Conservation (phyloP, 768 basidiomycete genomes). For the Termitomyces sp. region DNA sequence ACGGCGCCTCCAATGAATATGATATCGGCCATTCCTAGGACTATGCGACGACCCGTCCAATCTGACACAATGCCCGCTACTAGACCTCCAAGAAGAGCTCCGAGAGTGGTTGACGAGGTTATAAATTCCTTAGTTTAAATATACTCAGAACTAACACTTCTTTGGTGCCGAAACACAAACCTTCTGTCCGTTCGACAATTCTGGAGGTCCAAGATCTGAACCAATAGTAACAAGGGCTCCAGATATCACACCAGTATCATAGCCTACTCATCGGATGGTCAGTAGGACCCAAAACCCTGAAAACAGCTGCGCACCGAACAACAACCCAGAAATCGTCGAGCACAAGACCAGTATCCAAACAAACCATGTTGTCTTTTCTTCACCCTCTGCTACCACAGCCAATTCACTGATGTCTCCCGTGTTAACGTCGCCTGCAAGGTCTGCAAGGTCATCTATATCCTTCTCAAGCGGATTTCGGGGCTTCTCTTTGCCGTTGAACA, state of each 20-base stretch:
- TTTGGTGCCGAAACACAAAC: conserved; percentile 20
- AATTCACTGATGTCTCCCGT: conserved; percentile 55
- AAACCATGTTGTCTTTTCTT: conserved; percentile 64
- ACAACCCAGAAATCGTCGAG: conserved; percentile 69
- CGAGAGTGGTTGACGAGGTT: conserved; percentile 73
- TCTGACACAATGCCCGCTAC: conserved; percentile 66
- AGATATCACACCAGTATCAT: conserved; percentile 78
- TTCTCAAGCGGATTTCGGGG: conserved; percentile 1
- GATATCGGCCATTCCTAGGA: conserved; percentile 61
- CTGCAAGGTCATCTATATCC: conserved; percentile 8
- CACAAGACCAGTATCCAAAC: conserved; percentile 73
- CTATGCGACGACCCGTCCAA: conserved; percentile 59
- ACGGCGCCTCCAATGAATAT: conserved; percentile 75
- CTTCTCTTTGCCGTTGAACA: not conserved
- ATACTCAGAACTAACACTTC: not conserved
- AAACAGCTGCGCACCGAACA: conserved; percentile 51
- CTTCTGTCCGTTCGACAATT: conserved; percentile 59
- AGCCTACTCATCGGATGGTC: conserved; percentile 36
- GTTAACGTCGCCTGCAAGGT: conserved; percentile 21
- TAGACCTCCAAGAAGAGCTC: conserved; percentile 72
- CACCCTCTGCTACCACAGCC: conserved; percentile 56
- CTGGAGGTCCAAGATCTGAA: conserved; percentile 52
- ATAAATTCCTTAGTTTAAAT: conserved; percentile 57
- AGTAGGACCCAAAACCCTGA: not conserved
- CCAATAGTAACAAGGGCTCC: conserved; percentile 76